Percentiles rank a stretch among this genome's conserved stretches.
These are phyloP conservation scores for Meripilus lineatus DNA, from an alignment of 1,284 basidiomycete genomes.

Conservation along the genomic window DNA sequence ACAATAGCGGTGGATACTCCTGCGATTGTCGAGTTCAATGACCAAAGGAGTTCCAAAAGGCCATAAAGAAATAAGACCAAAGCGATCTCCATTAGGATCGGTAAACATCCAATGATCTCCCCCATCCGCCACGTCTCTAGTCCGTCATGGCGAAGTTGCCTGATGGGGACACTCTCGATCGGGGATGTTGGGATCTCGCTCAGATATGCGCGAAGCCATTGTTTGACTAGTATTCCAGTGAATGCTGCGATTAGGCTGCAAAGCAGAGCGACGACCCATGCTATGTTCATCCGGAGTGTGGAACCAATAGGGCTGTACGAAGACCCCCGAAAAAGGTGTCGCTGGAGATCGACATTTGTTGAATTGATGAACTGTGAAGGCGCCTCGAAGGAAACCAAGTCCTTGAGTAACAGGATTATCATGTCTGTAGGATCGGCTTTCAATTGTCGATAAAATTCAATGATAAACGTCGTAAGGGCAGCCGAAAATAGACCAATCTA, in stretches of 20 bases:
- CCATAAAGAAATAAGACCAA: conserved; percentile 22
- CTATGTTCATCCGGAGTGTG: conserved; percentile 13
- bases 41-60: conserved; percentile 21
- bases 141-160: conserved; percentile 24
- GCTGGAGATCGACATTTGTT: too few relatives aligned
- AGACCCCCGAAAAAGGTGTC: too few relatives aligned
- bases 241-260: conserved; percentile 17
- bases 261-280: conserved; percentile 19
- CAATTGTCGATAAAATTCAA: neutral
- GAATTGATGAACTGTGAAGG: neutral
- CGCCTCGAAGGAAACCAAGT: neutral
- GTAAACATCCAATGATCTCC: conserved; percentile 21
- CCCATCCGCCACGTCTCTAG: conserved; percentile 21
- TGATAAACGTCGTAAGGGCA: neutral
- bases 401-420: neutral
- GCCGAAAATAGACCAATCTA: neutral
- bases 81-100: conserved; percentile 23
- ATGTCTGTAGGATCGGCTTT: neutral
- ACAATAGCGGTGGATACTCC: conserved; percentile 15
- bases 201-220: conserved; percentile 19
- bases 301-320: conserved; percentile 2
- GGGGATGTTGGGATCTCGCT: conserved; percentile 11
- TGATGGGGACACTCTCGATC: conserved; percentile 14
- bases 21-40: conserved; percentile 18
- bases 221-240: conserved; percentile 18